Base-by-base conservation (phyloP, 2,329 filamentous ascomycete species). In the Clarireedia homoeocarpa region DNA sequence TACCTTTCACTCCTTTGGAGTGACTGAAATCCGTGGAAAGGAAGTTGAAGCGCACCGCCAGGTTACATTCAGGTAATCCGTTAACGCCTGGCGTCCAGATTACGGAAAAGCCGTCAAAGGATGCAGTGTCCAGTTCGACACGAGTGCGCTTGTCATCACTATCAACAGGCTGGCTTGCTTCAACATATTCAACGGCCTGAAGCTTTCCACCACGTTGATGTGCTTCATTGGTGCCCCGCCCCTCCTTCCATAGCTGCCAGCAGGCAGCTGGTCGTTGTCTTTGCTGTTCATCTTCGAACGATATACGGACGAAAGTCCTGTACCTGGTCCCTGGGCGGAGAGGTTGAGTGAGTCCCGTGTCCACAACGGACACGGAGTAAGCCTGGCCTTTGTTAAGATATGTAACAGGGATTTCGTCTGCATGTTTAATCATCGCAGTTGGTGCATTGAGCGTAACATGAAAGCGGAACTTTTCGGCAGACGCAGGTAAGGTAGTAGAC, bases 1-100 rank as follows among this genome's bases (percentile, higher is more conserved):
- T 96, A 38, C 94, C 94, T 72, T 97, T 99, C 49, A 99, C 94
- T 47, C 94, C 94, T 69, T 99, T 99, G 9, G 94, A 97, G 69
- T 97, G 94, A 71, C 92, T 97, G 70, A 97, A 99, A 69, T 99
- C 94, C 7, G 94, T 99, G 0, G 94, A 99, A 0, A 99, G 77
- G 69, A 99, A 99, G 73, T 99, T 99, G 78, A 97, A 99, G 47
- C 94, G 88, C 12, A 97, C 89, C 7, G 91, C 88, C 55, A 99
- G 83, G 49, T 84, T 88, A 70, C 91, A 94, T 65, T 96, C 91
- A 3, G 86, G 76, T 0, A 75, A 72, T 0, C 85, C 84, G 49
- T 84, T 85, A 44, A 80, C 72, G 4, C 84, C 86, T 0, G 90
- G 86, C 0, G 85, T 88, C 92, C 92, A 97, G 5, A 85, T 82